Base-by-base conservation (phyloP, 2,329 filamentous ascomycete genomes). In the Pseudogymnoascus sp. region DNA sequence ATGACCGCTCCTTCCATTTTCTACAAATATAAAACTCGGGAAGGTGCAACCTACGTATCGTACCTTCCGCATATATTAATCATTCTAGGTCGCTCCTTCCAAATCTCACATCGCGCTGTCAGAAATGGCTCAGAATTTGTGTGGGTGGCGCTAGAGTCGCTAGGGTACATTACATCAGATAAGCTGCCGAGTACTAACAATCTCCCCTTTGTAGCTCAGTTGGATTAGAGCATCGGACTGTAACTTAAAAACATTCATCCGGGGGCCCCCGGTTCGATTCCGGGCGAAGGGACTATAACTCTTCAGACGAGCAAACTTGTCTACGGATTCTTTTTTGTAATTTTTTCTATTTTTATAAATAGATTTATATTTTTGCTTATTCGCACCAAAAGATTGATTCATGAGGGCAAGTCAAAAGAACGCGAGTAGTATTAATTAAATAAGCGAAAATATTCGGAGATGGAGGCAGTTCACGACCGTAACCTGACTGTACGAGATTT, bases 181-280 rank as follows among this genome's bases (percentile, higher is more conserved):
- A 43, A 43, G 20, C 3, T 25, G 39, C 20, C 39, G 18, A 43
- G 11, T 43, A 25, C 18, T 22, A 43, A 43, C 39, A 43, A 43
- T 25, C n/a, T 38, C 37, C 57, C 57, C 57, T 58, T 58, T 58
- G 57, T 58, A 58, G 57, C 57, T 58, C 57, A 58, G 57, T 58
- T 58, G 57, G 57, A 58, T 58, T 58, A 58, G 57, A 58, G 57
- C 57, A 58, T 58, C 57, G 57, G 57, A 58, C 57, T 58, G 57
- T 58, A 58, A 58, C 34, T 58, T 32, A 14, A 58, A 37, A 57
- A 54, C 14, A 50, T n/a, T 58, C 37, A 58, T 58, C 57, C 57
- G 57, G 57, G 57, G 57, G 57, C 57, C 57, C 57, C 57, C 57
- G 57, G 57, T 58, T 58, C 57, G 57, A 58, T 58, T 58, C 57